Conservation (phyloP, 2,329 filamentous ascomycete genomes). For the Myriosclerotinia scirpicola region DNA sequence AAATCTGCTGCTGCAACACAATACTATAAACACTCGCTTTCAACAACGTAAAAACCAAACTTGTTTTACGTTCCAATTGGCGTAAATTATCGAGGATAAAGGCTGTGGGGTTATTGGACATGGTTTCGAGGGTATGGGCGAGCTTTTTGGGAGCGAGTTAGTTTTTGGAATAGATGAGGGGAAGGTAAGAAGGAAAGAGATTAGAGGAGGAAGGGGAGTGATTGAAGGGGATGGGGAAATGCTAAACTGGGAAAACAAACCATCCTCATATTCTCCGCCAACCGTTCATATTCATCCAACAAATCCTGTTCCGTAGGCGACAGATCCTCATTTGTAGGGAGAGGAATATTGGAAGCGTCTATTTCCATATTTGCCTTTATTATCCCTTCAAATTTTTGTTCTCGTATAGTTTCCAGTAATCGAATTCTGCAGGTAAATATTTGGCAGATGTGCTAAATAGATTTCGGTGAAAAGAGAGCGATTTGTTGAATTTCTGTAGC, state of each 20-base stretch:
- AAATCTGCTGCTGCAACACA: slow-evolving; percentile 95
- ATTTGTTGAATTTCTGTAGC: background rate
- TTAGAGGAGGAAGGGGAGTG: background rate
- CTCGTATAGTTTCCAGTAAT: background rate
- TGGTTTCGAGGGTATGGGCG: slow-evolving; percentile 58
- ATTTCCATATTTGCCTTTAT: slow-evolving; percentile 20
- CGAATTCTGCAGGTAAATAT: background rate
- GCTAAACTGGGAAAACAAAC: slow-evolving; percentile 47
- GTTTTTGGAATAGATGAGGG: background rate
- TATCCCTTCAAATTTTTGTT: background rate
- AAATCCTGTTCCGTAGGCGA: slow-evolving; percentile 89
- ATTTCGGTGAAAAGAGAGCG: background rate
- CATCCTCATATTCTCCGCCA: slow-evolving; percentile 89
- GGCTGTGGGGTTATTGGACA: slow-evolving; percentile 69
- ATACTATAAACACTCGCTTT: slow-evolving; percentile 99
- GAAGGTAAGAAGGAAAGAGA: too few species aligned
- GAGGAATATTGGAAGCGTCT: slow-evolving; percentile 13
- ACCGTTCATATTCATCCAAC: slow-evolving; percentile 84
- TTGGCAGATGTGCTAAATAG: background rate
- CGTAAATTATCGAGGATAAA: slow-evolving; percentile 84
- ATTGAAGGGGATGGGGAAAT: background rate
- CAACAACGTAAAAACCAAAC: slow-evolving; percentile 88
- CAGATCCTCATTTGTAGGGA: slow-evolving; percentile 50
- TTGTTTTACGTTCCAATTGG: slow-evolving; percentile 89
- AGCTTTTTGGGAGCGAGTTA: slow-evolving; percentile 46